These are phyloP conservation scores for Cytospora paraplurivora DNA, from an alignment of 2,329 filamentous ascomycete species.

Conservation along the genomic window DNA sequence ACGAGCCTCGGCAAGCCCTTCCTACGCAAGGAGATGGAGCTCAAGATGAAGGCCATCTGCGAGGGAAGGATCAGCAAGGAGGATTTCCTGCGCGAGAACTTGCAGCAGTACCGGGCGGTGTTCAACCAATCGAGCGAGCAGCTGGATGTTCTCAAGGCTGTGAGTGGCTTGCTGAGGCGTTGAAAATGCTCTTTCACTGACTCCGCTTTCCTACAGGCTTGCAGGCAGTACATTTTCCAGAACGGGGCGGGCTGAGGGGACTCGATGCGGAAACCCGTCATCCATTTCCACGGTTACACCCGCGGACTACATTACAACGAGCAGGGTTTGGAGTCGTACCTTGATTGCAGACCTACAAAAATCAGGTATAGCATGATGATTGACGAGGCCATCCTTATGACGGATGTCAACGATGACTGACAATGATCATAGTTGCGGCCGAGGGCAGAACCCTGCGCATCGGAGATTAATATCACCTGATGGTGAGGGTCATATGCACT, in stretches of 20 bases:
- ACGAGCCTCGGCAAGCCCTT: slow-evolving; percentile 95
- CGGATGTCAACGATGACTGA: not conserved
- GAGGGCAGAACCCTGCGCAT: not conserved
- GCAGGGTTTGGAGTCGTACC: not conserved
- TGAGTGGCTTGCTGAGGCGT: slow-evolving; percentile 44
- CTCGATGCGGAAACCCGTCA: not conserved
- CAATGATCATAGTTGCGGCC: not conserved
- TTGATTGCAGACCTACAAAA: not conserved
- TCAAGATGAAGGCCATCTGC: slow-evolving; percentile 96
- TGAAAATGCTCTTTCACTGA: slow-evolving; percentile 22
- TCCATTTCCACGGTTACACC: not conserved
- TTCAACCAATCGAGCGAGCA: slow-evolving; percentile 81
- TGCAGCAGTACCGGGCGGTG: slow-evolving; percentile 84
- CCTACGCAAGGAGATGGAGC: slow-evolving; percentile 94
- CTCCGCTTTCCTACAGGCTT: slow-evolving; percentile 43
- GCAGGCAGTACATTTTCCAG: slow-evolving; percentile 57
- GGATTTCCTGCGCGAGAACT: slow-evolving; percentile 77
- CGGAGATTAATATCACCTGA: not conserved
- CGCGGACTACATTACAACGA: not conserved
- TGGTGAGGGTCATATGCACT: not conserved
- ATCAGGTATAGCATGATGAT: not conserved
- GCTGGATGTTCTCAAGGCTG: slow-evolving; percentile 65
- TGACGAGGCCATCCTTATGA: not conserved
- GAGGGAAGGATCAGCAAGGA: slow-evolving; percentile 76
- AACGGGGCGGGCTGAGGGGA: slow-evolving; percentile 1